Evolutionary conservation across 208 protist species (phyloP).

Genomic region (Tritrichomonas foetus): DNA sequence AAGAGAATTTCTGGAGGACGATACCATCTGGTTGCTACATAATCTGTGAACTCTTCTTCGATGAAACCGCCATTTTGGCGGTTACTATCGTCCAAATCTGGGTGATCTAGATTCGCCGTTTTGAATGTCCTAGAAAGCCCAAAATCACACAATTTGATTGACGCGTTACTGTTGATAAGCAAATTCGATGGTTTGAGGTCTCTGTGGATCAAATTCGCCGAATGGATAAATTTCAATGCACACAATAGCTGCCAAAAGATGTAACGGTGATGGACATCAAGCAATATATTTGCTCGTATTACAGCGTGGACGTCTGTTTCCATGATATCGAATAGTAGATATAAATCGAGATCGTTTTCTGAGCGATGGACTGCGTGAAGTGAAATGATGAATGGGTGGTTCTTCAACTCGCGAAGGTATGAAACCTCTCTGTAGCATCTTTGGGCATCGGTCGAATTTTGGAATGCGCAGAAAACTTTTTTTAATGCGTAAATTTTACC

Average conservation of each 20-base stretch:
- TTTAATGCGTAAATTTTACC: conserved; percentile 64
- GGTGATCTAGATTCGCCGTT: too few relatives aligned
- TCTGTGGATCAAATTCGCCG: conserved; percentile 69
- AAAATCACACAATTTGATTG: conserved; percentile 90
- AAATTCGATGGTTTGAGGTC: conserved; percentile 91
- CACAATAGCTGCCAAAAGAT: conserved; percentile 67
- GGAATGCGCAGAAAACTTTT: conserved; percentile 70
- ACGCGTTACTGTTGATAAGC: conserved; percentile 80
- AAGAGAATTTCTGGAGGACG: not conserved
- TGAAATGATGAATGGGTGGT: conserved; percentile 64
- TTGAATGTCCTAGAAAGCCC: conserved; percentile 67
- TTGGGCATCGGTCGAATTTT: conserved; percentile 67
- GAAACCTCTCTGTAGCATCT: conserved; percentile 68
- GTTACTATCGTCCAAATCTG: too few relatives aligned
- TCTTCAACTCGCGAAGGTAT: conserved; percentile 55
- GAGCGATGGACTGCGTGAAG: conserved; percentile 66
- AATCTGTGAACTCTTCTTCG: conserved; percentile 50
- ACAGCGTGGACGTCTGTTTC: conserved; percentile 69
- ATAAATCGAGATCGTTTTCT: conserved; percentile 69
- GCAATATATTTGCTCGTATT: conserved; percentile 66
- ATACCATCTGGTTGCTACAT: conserved; percentile 48
- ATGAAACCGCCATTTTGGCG: not conserved
- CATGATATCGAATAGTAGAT: conserved; percentile 71
- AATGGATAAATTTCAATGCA: conserved; percentile 58
- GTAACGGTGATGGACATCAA: conserved; percentile 65